phyloP scores from a whole-genome alignment of 257 asterid species.

The Jaltomata sinuosa region DNA sequence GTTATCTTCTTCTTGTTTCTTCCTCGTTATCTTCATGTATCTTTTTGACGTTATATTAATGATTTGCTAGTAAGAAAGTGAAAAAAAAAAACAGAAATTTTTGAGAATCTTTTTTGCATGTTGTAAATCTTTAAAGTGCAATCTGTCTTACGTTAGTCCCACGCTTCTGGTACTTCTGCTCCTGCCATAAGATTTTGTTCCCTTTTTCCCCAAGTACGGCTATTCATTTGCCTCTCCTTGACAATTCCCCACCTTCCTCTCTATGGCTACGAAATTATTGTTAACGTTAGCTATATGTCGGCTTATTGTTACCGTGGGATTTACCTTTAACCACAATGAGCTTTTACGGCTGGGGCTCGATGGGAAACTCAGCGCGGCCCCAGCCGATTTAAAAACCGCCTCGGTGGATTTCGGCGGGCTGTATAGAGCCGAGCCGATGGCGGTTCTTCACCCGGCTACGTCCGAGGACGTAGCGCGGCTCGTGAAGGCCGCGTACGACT shows the following conservation, averaged over 20 bases:
- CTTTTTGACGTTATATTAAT: not conserved
- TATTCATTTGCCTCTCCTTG: no score
- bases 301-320: slow-evolving; percentile 52
- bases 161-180: slow-evolving; percentile 7
- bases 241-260: no score
- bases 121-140: slow-evolving; percentile 46
- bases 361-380: slow-evolving; percentile 42
- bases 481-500: slow-evolving; percentile 46
- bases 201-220: no score
- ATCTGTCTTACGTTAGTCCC: slow-evolving; percentile 40
- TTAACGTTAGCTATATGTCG: slow-evolving; percentile 51
- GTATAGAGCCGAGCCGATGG: slow-evolving; percentile 37
- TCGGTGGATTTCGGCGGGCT: slow-evolving; percentile 55
- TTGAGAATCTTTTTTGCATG: slow-evolving; percentile 46
- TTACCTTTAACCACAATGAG: slow-evolving; percentile 43
- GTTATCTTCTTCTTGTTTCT: no score
- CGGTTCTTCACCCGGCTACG: slow-evolving; percentile 49
- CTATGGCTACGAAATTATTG: slow-evolving; percentile 38
- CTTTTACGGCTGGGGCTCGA: slow-evolving; percentile 26
- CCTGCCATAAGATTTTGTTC: slow-evolving; percentile 24
- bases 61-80: slow-evolving; percentile 7
- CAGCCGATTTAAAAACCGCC: slow-evolving; percentile 32
- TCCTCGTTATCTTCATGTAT: not conserved
- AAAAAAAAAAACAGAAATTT: not conserved
- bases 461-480: slow-evolving; percentile 50